These are phyloP conservation scores for Magnaporthiopsis poae DNA, from an alignment of 2,329 filamentous ascomycete species.

Conservation along the genomic window DNA sequence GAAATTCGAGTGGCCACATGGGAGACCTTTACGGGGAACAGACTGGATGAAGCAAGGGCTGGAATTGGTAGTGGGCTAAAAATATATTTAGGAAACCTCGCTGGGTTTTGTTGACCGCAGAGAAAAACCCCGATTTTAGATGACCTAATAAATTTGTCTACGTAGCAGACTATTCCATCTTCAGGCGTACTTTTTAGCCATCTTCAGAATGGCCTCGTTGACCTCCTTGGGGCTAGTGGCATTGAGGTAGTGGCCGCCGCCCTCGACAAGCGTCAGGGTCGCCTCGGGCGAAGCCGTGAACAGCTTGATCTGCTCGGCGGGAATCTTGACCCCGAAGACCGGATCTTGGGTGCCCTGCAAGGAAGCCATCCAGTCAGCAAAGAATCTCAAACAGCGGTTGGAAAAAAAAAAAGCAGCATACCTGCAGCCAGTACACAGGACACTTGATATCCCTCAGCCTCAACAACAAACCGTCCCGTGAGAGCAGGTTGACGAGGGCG, in stretches of 20 bases:
- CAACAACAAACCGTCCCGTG: conserved; percentile 37
- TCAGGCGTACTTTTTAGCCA: conserved; percentile 23
- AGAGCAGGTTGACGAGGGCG: conserved; percentile 33
- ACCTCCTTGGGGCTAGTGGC: conserved; percentile 38
- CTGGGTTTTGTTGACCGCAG: no score
- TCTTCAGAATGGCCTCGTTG: conserved; percentile 33
- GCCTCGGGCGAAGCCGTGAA: conserved; percentile 37
- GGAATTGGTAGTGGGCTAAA: no score
- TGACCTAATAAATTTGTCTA: no score
- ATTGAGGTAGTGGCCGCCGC: conserved; percentile 39
- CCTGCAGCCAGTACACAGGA: conserved; percentile 42
- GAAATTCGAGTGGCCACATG: no score
- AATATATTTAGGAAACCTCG: no score
- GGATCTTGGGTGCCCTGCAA: conserved; percentile 36
- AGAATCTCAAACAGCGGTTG: neutral
- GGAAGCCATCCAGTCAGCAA: neutral
- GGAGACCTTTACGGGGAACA: no score
- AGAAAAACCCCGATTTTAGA: no score
- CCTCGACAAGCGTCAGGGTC: conserved; percentile 32
- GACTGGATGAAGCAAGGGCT: no score
- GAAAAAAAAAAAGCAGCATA: neutral
- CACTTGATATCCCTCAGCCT: conserved; percentile 37
- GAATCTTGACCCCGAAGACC: conserved; percentile 30
- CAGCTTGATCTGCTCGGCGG: conserved; percentile 39
- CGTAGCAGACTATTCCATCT: neutral